Percentiles rank a stretch among this genome's conserved stretches.
These are phyloP conservation scores for Microcos paniculata DNA, from an alignment of 345 rosid genomes.

Conservation along the genomic window DNA sequence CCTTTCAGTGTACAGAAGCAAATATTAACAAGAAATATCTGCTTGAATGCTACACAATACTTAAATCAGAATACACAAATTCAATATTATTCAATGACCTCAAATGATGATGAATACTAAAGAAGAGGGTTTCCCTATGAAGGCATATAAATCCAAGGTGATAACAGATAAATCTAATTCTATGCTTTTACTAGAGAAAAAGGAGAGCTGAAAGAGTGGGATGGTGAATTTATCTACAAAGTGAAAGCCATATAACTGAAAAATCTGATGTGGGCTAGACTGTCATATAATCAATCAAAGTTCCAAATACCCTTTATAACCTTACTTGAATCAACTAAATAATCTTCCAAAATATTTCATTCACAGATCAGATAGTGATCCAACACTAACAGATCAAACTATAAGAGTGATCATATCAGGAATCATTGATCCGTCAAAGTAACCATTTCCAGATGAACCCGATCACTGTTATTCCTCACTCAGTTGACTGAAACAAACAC, in stretches of 20 bases:
- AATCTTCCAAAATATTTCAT: background rate
- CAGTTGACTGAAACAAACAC: background rate
- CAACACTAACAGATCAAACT: background rate
- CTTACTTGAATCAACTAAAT: background rate
- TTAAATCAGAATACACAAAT: background rate
- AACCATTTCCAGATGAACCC: background rate
- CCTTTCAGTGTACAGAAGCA: background rate
- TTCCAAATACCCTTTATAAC: background rate
- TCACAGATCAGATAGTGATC: slow-evolving; percentile 1
- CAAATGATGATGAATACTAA: background rate
- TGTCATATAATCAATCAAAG: background rate
- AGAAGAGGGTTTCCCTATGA: background rate
- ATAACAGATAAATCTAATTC: background rate
- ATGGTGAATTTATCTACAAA: background rate
- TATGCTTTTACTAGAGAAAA: background rate
- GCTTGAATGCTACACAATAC: background rate
- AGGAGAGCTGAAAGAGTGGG: background rate
- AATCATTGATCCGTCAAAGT: background rate
- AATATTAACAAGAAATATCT: background rate
- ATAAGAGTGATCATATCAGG: background rate
- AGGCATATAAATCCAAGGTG: background rate
- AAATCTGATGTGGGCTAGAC: background rate
- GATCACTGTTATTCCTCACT: background rate
- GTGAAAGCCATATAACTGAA: background rate
- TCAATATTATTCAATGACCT: background rate